These are phyloP conservation scores for Quercus agrifolia DNA, from an alignment of 306 rosid species.

Conservation along the genomic window DNA sequence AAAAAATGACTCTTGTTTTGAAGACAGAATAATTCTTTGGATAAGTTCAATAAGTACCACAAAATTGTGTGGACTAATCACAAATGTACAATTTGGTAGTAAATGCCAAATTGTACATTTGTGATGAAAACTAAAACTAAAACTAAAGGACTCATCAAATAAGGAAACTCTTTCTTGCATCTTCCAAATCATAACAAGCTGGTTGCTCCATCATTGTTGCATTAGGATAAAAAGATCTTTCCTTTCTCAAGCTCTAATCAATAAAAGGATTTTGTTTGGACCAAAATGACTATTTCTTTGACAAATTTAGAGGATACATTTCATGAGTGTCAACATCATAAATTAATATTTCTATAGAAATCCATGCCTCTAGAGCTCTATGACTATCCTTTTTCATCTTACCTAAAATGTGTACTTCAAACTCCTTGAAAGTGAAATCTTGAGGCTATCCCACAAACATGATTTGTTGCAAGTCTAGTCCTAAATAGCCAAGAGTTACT, in stretches of 20 bases:
- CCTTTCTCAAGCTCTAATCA: slow-evolving; percentile 22
- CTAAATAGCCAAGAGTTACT: slow-evolving; percentile 39
- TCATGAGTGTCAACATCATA: slow-evolving; percentile 24
- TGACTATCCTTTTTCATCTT: slow-evolving; percentile 36
- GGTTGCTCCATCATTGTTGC: slow-evolving; percentile 10
- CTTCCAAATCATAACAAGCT: slow-evolving; percentile 12
- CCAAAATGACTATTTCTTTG: slow-evolving; percentile 49
- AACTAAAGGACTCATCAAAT: slow-evolving; percentile 40
- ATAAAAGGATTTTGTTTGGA: slow-evolving; percentile 36
- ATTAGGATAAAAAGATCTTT: background rate
- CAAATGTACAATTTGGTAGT: too few relatives aligned
- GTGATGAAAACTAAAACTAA: too few relatives aligned
- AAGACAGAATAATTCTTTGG: too few relatives aligned
- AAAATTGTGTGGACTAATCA: too few relatives aligned
- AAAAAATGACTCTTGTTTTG: too few relatives aligned
- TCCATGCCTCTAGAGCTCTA: slow-evolving; percentile 29
- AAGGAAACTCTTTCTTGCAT: slow-evolving; percentile 24
- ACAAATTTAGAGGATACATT: slow-evolving; percentile 29
- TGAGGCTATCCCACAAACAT: slow-evolving; percentile 42
- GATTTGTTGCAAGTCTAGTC: slow-evolving; percentile 33
- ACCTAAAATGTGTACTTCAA: slow-evolving; percentile 36
- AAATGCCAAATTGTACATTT: too few relatives aligned
- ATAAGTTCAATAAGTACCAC: too few relatives aligned
- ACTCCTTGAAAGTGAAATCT: slow-evolving; percentile 35
- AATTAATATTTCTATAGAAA: slow-evolving; percentile 31